Conservation (phyloP, 352 stramenopile species). For the Pythium grandisporangium region DNA sequence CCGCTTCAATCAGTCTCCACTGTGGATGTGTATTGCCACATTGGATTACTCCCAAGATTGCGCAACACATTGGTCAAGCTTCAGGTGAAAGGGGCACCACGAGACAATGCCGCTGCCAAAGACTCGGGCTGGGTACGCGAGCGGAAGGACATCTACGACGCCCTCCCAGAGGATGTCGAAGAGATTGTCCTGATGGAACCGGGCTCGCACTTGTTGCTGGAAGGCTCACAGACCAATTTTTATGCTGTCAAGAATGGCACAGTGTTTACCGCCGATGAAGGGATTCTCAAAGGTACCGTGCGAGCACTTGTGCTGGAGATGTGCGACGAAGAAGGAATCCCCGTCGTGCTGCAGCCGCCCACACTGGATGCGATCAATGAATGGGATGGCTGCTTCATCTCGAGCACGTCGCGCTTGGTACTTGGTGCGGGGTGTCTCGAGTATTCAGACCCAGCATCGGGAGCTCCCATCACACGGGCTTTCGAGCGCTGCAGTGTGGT, state of each 20-base stretch:
- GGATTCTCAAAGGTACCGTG: slow-evolving; percentile 73
- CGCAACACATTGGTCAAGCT: slow-evolving; percentile 60
- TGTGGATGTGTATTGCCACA: slow-evolving; percentile 63
- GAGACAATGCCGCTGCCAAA: slow-evolving; percentile 68
- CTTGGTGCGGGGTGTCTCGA: slow-evolving; percentile 40
- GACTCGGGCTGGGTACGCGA: slow-evolving; percentile 71
- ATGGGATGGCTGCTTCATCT: slow-evolving; percentile 79
- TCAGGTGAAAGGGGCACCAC: slow-evolving; percentile 47
- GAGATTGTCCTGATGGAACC: slow-evolving; percentile 85
- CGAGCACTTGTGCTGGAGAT: slow-evolving; percentile 64
- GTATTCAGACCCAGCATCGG: slow-evolving; percentile 28
- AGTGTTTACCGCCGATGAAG: slow-evolving; percentile 57
- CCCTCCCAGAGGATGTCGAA: slow-evolving; percentile 51
- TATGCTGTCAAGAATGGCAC: slow-evolving; percentile 43
- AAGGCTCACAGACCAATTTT: slow-evolving; percentile 85
- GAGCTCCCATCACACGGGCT: slow-evolving; percentile 11
- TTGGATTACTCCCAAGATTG: slow-evolving; percentile 54
- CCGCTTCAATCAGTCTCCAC: too few species aligned
- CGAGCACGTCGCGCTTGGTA: slow-evolving; percentile 75
- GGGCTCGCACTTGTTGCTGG: slow-evolving; percentile 32
- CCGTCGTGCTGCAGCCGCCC: slow-evolving; percentile 41
- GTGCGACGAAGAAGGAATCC: slow-evolving; percentile 38
- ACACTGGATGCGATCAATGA: slow-evolving; percentile 35
- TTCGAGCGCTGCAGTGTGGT: slow-evolving; percentile 35
- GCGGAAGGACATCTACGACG: slow-evolving; percentile 66